These are phyloP conservation scores for Calonectria multiphialidica DNA, from an alignment of 2,329 filamentous ascomycete genomes.

Conservation along the genomic window DNA sequence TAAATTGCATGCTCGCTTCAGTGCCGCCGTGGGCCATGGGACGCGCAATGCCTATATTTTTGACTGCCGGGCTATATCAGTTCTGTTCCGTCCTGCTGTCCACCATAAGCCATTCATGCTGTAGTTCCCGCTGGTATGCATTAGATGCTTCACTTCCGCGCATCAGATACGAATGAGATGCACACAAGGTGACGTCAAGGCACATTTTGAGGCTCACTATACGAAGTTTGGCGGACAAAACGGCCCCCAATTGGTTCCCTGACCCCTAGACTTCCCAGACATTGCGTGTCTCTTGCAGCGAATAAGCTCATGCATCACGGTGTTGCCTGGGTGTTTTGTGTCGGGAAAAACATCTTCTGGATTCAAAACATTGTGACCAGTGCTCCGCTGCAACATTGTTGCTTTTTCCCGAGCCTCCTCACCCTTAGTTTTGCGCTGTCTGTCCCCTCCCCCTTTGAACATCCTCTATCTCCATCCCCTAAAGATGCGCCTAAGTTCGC, in stretches of 20 bases:
- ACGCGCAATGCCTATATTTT: constrained; percentile 5
- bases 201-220: background rate
- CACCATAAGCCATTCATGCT: background rate
- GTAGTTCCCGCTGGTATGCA: constrained; percentile 5
- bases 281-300: constrained; percentile 4
- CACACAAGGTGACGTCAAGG: background rate
- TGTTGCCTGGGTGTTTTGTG: background rate
- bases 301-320: background rate
- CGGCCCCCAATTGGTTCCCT: background rate
- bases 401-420: background rate
- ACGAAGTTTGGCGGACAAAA: background rate
- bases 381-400: constrained; percentile 1
- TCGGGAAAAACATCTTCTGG: background rate
- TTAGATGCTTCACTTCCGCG: constrained; percentile 1
- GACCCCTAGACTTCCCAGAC: background rate
- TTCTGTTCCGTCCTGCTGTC: background rate
- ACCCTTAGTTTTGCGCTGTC: background rate
- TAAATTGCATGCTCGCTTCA: background rate
- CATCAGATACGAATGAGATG: background rate
- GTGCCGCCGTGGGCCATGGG: background rate
- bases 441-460: background rate
- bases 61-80: constrained; percentile 3
- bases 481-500: background rate
- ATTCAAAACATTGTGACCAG: constrained; percentile 8
- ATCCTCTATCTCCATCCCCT: background rate